phyloP scores from a whole-genome alignment of 306 rosid genomes.

The Cicer bijugum region DNA sequence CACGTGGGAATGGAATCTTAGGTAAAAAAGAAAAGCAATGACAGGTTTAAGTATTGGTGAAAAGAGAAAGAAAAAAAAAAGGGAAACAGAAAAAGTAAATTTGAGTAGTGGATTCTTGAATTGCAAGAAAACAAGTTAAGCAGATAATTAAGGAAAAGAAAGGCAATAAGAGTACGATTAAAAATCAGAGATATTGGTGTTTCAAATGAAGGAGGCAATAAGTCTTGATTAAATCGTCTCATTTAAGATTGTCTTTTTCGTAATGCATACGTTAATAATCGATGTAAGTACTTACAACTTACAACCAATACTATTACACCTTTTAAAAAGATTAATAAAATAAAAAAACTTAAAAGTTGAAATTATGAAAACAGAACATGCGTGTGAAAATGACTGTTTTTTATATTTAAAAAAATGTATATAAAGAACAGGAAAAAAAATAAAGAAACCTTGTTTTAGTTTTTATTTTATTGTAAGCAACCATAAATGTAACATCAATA shows the following conservation, averaged over 20 bases:
- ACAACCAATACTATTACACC: neutral
- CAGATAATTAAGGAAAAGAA: slow-evolving; percentile 11
- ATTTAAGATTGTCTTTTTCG: slow-evolving; percentile 43
- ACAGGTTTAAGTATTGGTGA: neutral
- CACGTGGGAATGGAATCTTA: slow-evolving; percentile 61
- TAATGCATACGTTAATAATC: slow-evolving; percentile 39
- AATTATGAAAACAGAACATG: slow-evolving; percentile 12
- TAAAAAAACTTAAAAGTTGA: neutral
- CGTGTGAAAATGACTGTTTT: slow-evolving; percentile 1
- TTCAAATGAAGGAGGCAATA: slow-evolving; percentile 37
- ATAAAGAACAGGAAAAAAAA: neutral
- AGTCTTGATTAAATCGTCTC: slow-evolving; percentile 39
- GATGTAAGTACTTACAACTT: neutral
- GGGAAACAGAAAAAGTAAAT: neutral
- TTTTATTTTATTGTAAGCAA: neutral
- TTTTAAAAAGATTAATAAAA: neutral
- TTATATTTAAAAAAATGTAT: too few species aligned
- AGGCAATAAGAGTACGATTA: neutral
- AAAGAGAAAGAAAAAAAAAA: neutral
- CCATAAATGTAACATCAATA: slow-evolving; percentile 5
- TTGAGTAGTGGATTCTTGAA: slow-evolving; percentile 36
- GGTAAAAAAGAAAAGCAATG: slow-evolving; percentile 23
- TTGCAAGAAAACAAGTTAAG: slow-evolving; percentile 36
- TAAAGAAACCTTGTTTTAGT: neutral
- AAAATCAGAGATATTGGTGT: slow-evolving; percentile 37